Evolutionary conservation across 306 rosid species (phyloP), one percentile per base, ranked within the genome.

Genomic region (Pyrus communis): DNA sequence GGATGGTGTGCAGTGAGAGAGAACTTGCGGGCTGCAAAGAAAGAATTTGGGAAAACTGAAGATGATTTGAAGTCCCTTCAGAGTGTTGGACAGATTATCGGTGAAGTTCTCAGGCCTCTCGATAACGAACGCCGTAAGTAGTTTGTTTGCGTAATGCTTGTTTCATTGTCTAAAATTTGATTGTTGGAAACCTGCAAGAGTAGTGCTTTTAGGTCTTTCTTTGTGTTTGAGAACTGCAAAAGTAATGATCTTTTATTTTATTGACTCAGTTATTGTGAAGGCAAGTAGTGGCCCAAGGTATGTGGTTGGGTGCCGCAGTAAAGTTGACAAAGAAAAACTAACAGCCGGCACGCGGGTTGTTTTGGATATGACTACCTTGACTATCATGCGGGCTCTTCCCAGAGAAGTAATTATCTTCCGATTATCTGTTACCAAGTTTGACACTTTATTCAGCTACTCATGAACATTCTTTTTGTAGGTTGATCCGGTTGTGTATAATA

Each of bases 21-120:
- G 81, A 91, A 89, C 46, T 79, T 89, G 81, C 86, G 93, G 70
- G 88, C 74, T 70, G 81, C 97, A 0, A 96, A 89, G 91, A 89
- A 89, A 74, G 99, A 92, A 81, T 96, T 89, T 83, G 88, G 87
- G 80, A 96, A 91, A 82, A 92, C 99, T n/a, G 99, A 92, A 85
- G 98, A 92, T 82, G 99, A 96, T 82, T 86, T 96, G 93, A 91
- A 92, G 90, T 96, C 97, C 22, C 93, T 96, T 77, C 98, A 96
- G 79, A 91, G 97, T 63, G 98, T 92, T 80, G 99, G 98, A 23
- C 97, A 92, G 89, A 87, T 90, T 42, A 88, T 96, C 3, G 99
- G 99, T 43, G 99, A 96, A 89, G 98, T 96, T 82, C 97, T 96
- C 68, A 82, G 98, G 81, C 99, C 93, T 70, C 98, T 96, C 14